Evolutionary conservation across 495 filamentous ascomycete species (phyloP).

Genomic region (Penicillium samsonianum): DNA sequence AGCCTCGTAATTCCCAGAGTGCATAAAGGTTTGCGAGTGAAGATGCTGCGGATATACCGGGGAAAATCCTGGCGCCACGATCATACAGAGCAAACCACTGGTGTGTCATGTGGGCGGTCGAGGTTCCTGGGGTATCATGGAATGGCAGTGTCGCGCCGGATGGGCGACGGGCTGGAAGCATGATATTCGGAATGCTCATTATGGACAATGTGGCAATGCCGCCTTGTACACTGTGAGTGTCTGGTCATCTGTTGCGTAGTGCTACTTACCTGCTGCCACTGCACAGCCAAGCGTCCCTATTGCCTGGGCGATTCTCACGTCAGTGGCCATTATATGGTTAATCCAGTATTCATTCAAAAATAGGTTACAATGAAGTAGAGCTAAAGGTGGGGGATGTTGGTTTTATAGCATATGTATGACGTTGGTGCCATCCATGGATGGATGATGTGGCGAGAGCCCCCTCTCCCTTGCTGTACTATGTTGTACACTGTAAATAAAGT

Average conservation of each 20-base stretch:
- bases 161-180: conserved; percentile 23
- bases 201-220: conserved; percentile 28
- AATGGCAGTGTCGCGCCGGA: conserved; percentile 14
- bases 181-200: conserved; percentile 29
- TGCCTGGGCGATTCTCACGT: conserved; percentile 26
- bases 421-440: not conserved
- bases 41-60: conserved; percentile 18
- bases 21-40: conserved; percentile 36
- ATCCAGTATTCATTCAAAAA: not conserved
- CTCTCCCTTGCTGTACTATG: too few species aligned
- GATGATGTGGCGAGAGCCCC: not conserved
- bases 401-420: conserved; percentile 3
- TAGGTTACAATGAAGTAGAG: not conserved
- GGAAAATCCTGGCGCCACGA: conserved; percentile 29
- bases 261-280: conserved; percentile 24
- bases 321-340: conserved; percentile 4
- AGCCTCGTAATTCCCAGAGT: conserved; percentile 26
- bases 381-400: not conserved
- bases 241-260: not conserved
- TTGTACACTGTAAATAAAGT: not conserved
- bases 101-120: conserved; percentile 24
- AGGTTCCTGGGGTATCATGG: conserved; percentile 18
- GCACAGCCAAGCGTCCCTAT: conserved; percentile 33
- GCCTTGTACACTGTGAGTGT: conserved; percentile 17
- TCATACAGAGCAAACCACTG: conserved; percentile 39